These are phyloP conservation scores for Schoenoplectus tabernaemontani DNA, from an alignment of 202 grass and related monocot species.

Conservation along the genomic window DNA sequence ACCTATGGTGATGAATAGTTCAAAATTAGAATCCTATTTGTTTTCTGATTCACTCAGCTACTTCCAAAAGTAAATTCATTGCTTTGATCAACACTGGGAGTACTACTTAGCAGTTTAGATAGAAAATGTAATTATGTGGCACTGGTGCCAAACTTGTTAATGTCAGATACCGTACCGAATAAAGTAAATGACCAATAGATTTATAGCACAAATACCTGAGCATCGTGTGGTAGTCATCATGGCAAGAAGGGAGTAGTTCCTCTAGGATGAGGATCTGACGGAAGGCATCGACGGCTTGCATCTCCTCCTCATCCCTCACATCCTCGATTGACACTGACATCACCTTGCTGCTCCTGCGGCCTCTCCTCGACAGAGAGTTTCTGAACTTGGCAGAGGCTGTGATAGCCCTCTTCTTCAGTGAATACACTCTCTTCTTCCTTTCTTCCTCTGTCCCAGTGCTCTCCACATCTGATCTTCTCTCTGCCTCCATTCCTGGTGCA, in stretches of 20 bases:
- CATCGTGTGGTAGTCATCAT: slow-evolving; percentile 97
- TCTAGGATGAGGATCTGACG: slow-evolving; percentile 86
- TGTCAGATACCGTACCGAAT: background rate
- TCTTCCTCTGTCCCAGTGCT: slow-evolving; percentile 57
- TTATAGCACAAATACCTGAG: slow-evolving; percentile 41
- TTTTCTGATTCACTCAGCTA: background rate
- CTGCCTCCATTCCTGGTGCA: slow-evolving; percentile 41
- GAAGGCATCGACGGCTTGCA: slow-evolving; percentile 84
- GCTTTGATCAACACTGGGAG: background rate
- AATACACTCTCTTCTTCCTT: slow-evolving; percentile 51
- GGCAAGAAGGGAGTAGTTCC: slow-evolving; percentile 72
- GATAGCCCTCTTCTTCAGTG: slow-evolving; percentile 68
- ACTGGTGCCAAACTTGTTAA: background rate
- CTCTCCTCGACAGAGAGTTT: slow-evolving; percentile 69
- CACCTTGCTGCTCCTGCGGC: slow-evolving; percentile 83
- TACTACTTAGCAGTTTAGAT: background rate
- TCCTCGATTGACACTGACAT: slow-evolving; percentile 91
- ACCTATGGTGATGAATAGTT: slow-evolving; percentile 30
- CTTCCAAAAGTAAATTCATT: background rate
- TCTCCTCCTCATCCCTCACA: slow-evolving; percentile 69
- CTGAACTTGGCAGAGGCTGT: slow-evolving; percentile 71
- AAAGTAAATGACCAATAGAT: background rate
- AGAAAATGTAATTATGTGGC: background rate
- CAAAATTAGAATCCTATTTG: background rate
- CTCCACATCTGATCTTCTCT: slow-evolving; percentile 69